Conservation (phyloP, 306 rosid genomes). For the Castanospermum australe region DNA sequence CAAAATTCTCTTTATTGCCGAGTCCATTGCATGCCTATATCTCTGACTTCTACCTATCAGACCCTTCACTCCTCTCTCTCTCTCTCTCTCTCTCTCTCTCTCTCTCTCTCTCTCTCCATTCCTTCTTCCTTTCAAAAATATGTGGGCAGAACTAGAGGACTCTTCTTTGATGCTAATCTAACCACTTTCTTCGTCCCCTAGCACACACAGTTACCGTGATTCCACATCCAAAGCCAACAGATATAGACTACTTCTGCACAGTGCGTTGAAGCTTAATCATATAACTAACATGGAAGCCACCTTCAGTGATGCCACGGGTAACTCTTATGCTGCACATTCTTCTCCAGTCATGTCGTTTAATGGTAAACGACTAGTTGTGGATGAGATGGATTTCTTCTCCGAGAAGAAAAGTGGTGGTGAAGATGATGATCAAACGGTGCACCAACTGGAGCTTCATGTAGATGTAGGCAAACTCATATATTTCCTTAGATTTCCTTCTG, state of each 20-base stretch:
- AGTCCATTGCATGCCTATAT: slow-evolving; percentile 43
- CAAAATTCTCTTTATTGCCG: slow-evolving; percentile 54
- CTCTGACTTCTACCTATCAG: slow-evolving; percentile 30
- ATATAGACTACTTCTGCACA: neutral
- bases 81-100: neutral
- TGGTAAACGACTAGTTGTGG: slow-evolving; percentile 34
- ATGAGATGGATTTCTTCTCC: slow-evolving; percentile 57
- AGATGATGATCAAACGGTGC: slow-evolving; percentile 5
- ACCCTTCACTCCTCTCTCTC: slow-evolving; percentile 1
- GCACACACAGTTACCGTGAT: neutral
- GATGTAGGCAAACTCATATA: slow-evolving; percentile 28
- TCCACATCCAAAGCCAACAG: neutral
- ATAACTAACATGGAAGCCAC: neutral
- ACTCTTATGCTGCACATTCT: slow-evolving; percentile 1
- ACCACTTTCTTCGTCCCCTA: slow-evolving; percentile 22
- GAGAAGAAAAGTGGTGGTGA: neutral
- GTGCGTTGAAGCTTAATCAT: neutral
- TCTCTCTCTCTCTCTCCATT: slow-evolving; percentile 1
- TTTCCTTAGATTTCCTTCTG: neutral
- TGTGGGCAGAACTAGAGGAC: slow-evolving; percentile 24
- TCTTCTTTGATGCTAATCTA: slow-evolving; percentile 24
- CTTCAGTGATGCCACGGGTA: neutral
- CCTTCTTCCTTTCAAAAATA: neutral
- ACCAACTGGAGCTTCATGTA: slow-evolving; percentile 28
- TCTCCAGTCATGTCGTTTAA: slow-evolving; percentile 27